phyloP scores from a whole-genome alignment of 768 basidiomycete species.

The Lactifluus hygrophoroides region DNA sequence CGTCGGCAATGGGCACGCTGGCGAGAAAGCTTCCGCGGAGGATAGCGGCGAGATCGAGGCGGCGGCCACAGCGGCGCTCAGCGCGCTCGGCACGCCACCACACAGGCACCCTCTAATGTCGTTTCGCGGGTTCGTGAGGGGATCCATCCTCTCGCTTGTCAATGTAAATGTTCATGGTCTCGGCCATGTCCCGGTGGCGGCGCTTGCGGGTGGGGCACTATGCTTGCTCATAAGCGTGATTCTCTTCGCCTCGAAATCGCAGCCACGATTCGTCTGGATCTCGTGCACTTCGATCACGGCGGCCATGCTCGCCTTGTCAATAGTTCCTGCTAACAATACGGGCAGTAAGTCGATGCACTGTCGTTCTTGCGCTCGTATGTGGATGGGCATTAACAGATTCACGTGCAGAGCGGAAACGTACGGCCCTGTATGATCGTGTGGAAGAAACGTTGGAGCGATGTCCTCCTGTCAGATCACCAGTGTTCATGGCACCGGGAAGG shows the following conservation, averaged over 20 bases:
- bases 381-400: neutral
- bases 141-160: neutral
- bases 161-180: constrained; percentile 2
- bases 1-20: neutral
- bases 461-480: constrained; percentile 1
- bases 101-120: neutral
- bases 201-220: constrained; percentile 5
- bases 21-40: neutral
- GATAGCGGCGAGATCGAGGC: neutral
- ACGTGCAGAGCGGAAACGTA: constrained; percentile 1
- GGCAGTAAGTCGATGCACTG: neutral
- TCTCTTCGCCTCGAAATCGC: constrained; percentile 1
- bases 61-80: neutral
- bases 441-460: constrained; percentile 4
- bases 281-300: neutral
- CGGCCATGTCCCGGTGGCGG: neutral
- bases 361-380: neutral
- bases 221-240: constrained; percentile 13
- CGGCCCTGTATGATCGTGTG: constrained; percentile 3
- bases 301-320: neutral
- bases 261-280: constrained; percentile 9
- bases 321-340: neutral
- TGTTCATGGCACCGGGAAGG: neutral
- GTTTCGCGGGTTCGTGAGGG: neutral
- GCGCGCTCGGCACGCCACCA: neutral